Evolutionary conservation across 495 filamentous ascomycete genomes (phyloP).

Genomic region (Xylaria flabelliformis): DNA sequence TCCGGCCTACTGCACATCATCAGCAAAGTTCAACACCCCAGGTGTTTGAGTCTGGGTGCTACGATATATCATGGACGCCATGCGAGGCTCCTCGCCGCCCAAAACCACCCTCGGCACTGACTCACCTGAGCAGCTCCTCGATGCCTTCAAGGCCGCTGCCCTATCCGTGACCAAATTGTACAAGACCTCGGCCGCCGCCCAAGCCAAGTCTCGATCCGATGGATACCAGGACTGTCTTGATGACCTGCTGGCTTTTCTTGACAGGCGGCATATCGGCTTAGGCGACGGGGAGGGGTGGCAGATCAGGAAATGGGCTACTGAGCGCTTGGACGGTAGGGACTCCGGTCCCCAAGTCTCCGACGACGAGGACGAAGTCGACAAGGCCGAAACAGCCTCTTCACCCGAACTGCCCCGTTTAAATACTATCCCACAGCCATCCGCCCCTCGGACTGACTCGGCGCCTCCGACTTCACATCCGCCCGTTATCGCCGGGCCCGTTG

Average conservation of each 20-base stretch:
- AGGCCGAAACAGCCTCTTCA: slow-evolving; percentile 64
- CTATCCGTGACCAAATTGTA: slow-evolving; percentile 96
- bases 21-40: background rate
- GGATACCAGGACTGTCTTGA: slow-evolving; percentile 96
- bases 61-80: slow-evolving; percentile 34
- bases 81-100: slow-evolving; percentile 41
- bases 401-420: slow-evolving; percentile 65
- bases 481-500: slow-evolving; percentile 38
- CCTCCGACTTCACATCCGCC: slow-evolving; percentile 34
- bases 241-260: slow-evolving; percentile 83
- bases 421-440: slow-evolving; percentile 42
- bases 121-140: slow-evolving; percentile 79
- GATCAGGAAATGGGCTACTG: slow-evolving; percentile 84
- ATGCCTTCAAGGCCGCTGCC: slow-evolving; percentile 89
- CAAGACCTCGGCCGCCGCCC: slow-evolving; percentile 81
- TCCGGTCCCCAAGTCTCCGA: slow-evolving; percentile 55
- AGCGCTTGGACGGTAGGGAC: slow-evolving; percentile 70
- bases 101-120: slow-evolving; percentile 48
- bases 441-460: slow-evolving; percentile 52
- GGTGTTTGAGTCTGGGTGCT: background rate
- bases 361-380: slow-evolving; percentile 76
- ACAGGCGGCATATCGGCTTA: slow-evolving; percentile 77
- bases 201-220: slow-evolving; percentile 72
- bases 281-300: slow-evolving; percentile 81
- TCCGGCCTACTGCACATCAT: background rate